Base-by-base conservation (phyloP, 305 asterid genomes). In the Salvia sclarea region DNA sequence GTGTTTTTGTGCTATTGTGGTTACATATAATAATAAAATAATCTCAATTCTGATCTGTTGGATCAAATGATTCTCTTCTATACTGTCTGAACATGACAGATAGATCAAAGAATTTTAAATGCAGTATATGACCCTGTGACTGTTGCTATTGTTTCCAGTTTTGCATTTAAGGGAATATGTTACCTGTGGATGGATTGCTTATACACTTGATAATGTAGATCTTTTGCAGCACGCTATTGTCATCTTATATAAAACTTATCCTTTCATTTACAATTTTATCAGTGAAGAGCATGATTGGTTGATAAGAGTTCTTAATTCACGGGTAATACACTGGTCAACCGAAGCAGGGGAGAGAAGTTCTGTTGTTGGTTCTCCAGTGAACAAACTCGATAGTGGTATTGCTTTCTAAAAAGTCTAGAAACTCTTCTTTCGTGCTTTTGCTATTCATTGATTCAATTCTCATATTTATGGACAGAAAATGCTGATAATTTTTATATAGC, bases 281-380 rank as follows among this genome's bases (percentile, higher is more conserved):
- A 91, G 97, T 82, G 91, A 86, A 80, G 96, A 91, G 79, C 77
- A 76, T 76, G 85, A 91, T 81, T 82, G 76, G 80, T 75, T 91
- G 72, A 73, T 76, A 66, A 80, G 66, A 75, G 66, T 80, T 49
- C 79, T 91, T 48, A 74, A 85, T 64, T 84, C 95, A 48, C 85
- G 96, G 66, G 89, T 91, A 75, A 62, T 72, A 47, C 88, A 75
- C 48, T 37, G 61, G 83, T 78, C 89, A 16, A 17, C 47, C 45
- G 76, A 68, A 57, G 79, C 71, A 69, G 79, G 70, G 73, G 86
- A 77, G 76, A 74, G 58, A 69, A 64, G 30, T 50, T 44, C n/a
- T 35, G 73, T 64, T 64, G 65, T 60, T 48, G 78, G 77, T 52
- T 54, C 75, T 52, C 73, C 79, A 22, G 38, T 73, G 70, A 70